These are phyloP conservation scores for Sporothrix dimorphospora DNA, from an alignment of 2,329 filamentous ascomycete genomes.

Conservation along the genomic window DNA sequence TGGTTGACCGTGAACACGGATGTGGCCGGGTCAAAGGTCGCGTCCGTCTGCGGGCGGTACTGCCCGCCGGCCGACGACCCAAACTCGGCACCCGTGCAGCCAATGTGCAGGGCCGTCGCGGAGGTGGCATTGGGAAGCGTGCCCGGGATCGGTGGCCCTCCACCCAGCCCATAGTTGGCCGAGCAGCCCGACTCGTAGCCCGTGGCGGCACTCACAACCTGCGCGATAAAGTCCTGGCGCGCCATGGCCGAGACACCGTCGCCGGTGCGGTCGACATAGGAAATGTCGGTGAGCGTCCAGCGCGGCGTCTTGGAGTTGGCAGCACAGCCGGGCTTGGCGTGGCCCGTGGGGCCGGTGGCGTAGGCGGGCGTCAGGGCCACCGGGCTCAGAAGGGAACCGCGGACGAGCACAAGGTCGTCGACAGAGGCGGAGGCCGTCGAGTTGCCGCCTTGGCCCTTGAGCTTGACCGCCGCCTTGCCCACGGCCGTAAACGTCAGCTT, in stretches of 20 bases:
- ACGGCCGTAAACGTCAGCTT: neutral
- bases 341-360: neutral
- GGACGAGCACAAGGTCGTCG: neutral
- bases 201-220: neutral
- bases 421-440: neutral
- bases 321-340: neutral
- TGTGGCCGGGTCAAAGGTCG: neutral
- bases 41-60: slow-evolving; percentile 10
- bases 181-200: slow-evolving; percentile 18
- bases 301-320: neutral
- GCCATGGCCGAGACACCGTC: slow-evolving; percentile 7
- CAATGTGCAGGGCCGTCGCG: neutral
- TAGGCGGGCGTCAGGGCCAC: slow-evolving; percentile 12
- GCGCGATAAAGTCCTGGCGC: slow-evolving; percentile 1
- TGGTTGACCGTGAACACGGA: neutral
- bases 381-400: neutral
- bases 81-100: slow-evolving; percentile 14
- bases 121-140: neutral
- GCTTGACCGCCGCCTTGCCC: neutral
- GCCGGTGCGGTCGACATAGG: slow-evolving; percentile 13
- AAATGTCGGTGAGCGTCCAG: slow-evolving; percentile 1
- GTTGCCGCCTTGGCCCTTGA: neutral
- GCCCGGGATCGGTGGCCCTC: neutral
- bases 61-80: neutral
- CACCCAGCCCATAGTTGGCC: slow-evolving; percentile 11